Percentiles rank a stretch among this genome's conserved stretches.
Evolutionary conservation across 2,329 filamentous ascomycete genomes (phyloP).

Genomic region (Emergomyces pasteurianus): DNA sequence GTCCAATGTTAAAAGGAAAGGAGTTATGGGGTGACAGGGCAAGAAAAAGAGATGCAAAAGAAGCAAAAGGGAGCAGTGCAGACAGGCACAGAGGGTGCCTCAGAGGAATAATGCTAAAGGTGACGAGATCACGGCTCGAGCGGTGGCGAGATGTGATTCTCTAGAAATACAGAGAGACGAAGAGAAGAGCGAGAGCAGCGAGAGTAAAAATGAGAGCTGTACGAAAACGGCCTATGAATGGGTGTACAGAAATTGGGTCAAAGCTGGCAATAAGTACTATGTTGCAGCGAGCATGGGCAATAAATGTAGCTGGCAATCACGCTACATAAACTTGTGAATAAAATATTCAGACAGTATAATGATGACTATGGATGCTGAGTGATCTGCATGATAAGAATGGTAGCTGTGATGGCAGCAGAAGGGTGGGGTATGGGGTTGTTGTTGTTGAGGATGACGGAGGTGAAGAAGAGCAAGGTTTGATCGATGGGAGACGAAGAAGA

Average conservation of each 20-base stretch:
- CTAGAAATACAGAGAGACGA: neutral
- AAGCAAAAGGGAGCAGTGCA: neutral
- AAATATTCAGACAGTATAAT: neutral
- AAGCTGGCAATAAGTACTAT: neutral
- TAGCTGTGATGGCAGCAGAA: neutral
- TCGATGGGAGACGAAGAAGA: neutral
- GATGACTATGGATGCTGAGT: neutral
- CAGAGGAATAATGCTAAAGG: neutral
- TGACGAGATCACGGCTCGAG: neutral
- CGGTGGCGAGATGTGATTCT: neutral
- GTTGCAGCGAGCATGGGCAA: neutral
- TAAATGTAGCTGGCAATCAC: neutral
- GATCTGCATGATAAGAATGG: neutral
- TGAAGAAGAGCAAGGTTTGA: neutral
- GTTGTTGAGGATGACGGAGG: neutral
- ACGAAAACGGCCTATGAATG: neutral
- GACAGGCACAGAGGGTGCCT: neutral
- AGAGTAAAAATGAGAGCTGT: neutral
- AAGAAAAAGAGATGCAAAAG: neutral
- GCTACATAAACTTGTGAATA: neutral
- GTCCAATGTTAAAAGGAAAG: neutral
- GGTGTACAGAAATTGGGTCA: neutral
- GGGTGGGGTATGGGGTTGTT: neutral
- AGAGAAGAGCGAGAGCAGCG: neutral
- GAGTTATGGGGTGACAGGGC: neutral